These are phyloP conservation scores for Colletotrichum magnum DNA, from an alignment of 2,329 filamentous ascomycete species.

Conservation along the genomic window DNA sequence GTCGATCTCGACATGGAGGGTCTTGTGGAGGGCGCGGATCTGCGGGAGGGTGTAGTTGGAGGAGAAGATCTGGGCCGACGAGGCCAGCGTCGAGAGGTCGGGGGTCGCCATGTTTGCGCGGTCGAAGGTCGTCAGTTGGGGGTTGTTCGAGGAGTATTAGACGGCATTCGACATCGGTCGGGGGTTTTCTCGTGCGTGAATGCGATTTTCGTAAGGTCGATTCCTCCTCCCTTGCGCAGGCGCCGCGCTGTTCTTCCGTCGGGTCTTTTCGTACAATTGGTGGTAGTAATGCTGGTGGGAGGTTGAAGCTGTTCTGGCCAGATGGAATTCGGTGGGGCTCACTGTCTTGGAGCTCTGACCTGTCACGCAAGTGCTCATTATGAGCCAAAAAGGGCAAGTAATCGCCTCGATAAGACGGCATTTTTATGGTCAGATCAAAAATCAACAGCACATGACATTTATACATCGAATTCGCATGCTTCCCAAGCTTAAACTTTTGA, in stretches of 20 bases:
- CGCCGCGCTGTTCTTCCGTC: no score
- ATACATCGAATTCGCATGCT: not conserved
- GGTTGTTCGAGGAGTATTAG: slow-evolving; percentile 3
- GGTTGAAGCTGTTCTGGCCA: slow-evolving; percentile 34
- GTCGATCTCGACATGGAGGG: slow-evolving; percentile 71
- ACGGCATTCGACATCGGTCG: not conserved
- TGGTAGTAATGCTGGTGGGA: not conserved
- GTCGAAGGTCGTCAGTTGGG: slow-evolving; percentile 2
- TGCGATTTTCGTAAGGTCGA: not conserved
- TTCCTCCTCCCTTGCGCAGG: no score
- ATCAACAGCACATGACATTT: no score
- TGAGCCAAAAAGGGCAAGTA: no score
- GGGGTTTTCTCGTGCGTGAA: not conserved
- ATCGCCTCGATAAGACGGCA: no score
- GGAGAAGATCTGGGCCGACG: slow-evolving; percentile 69
- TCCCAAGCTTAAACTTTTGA: slow-evolving; percentile 7
- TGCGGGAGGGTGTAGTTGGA: slow-evolving; percentile 71
- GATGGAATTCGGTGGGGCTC: slow-evolving; percentile 31
- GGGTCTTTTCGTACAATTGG: no score
- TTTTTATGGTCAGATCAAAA: no score
- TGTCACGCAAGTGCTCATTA: not conserved
- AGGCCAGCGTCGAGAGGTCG: slow-evolving; percentile 64
- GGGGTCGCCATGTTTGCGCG: slow-evolving; percentile 47
- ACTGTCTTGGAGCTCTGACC: slow-evolving; percentile 26
- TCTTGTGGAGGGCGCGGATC: slow-evolving; percentile 74